These are phyloP conservation scores for Magnolia sinica DNA, from an alignment of 164 flowering plant genomes.

Conservation along the genomic window DNA sequence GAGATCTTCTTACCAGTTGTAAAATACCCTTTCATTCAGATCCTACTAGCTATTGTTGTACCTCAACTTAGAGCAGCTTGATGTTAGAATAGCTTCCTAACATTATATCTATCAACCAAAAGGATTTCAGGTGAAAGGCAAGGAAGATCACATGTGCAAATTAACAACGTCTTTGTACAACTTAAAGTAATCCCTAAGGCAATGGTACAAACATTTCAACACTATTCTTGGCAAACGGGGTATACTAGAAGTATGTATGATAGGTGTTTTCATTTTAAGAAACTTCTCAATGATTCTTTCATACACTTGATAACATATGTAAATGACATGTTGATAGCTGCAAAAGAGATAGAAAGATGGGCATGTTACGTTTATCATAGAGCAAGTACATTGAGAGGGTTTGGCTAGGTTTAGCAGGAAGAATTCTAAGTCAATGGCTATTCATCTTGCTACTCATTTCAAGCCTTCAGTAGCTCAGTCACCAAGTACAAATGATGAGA, in stretches of 20 bases:
- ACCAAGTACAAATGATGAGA: too few relatives aligned
- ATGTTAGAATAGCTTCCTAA: too few relatives aligned
- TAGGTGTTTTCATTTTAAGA: background rate
- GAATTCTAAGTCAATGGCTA: background rate
- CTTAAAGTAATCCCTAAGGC: background rate
- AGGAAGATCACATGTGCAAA: background rate
- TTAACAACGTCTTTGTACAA: background rate
- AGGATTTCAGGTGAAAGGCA: background rate
- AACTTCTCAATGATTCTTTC: background rate
- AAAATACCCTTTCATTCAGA: background rate
- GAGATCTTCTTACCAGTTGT: background rate
- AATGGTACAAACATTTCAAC: background rate
- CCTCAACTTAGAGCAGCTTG: background rate
- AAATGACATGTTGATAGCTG: background rate
- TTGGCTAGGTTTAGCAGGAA: background rate
- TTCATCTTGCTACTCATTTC: background rate
- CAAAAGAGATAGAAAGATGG: background rate
- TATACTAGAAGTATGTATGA: too few relatives aligned
- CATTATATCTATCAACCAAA: background rate
- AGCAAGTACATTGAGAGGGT: background rate
- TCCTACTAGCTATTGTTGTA: background rate
- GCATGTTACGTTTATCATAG: background rate
- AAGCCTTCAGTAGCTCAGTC: background rate
- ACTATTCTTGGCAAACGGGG: too few relatives aligned
- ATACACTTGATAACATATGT: background rate